Base-by-base conservation (phyloP, 73 alveolate species). In the Paramecium biaurelia region DNA sequence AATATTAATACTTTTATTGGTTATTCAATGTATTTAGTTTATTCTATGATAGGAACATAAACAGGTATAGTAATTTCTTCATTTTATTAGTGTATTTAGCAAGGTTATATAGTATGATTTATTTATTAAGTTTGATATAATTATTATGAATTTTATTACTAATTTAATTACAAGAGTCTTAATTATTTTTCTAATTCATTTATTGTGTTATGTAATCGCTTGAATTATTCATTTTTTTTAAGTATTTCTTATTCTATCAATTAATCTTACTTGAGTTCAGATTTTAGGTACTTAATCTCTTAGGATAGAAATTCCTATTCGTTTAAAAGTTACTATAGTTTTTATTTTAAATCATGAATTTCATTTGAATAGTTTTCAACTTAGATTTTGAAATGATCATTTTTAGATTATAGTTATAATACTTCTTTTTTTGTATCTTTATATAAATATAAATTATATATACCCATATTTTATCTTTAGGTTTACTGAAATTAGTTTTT, bases 111-210 rank as follows among this genome's bases (percentile, higher is more conserved):
- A 1, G 5, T n/a, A 15, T 7, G 4, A 53, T 53, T 53, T 53
- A 53, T 5, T 53, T 53, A 53, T 63, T 63, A 63, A 26, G 41
- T 63, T 63, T 63, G 8, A 30, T 26, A 63, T 63, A 30, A 14
- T 30, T 63, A 30, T 26, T 21, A 24, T 63, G 41, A 32, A 26
- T 63, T 30, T 30, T 63, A 26, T 63, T 63, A 63, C 45, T 63
- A 63, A 26, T 63, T 63, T 30, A 63, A 20, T 63, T 63, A 30
- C 23, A 63, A 32, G 20, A 63, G 26, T 63, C 84, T 63, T 26
- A 63, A 2, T 63, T 63, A 63, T 63, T 63, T 63, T 63, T 63
- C 84, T 63, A 26, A 63, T 63, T 63, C 84, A 63, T 63, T 63
- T 12, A 63, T 63, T 63, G 84, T 63, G 45, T 63, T 30, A 63